A percentile compares a stretch with the other conserved stretches of the same genome.
Conservation (phyloP, 2,329 filamentous ascomycete species). For the Myrmaecium sp. region DNA sequence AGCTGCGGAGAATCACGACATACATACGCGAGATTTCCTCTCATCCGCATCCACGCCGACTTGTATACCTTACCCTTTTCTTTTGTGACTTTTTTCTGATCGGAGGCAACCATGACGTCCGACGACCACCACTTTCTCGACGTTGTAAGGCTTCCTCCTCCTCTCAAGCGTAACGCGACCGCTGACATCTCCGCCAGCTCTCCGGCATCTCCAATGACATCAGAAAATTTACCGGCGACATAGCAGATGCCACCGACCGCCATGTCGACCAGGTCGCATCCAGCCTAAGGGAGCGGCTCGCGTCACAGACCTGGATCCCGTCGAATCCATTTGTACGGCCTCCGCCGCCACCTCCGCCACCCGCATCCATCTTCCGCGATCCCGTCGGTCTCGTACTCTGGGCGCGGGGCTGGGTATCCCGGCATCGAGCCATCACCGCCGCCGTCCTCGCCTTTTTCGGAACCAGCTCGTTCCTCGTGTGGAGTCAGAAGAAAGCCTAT, state of each 20-base stretch:
- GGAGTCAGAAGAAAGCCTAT: constrained; percentile 42
- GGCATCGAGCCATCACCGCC: constrained; percentile 57
- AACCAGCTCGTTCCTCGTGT: constrained; percentile 41
- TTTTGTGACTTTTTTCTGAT: too few relatives aligned
- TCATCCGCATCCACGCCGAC: too few relatives aligned
- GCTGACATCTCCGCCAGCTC: constrained; percentile 24
- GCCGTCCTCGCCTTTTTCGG: constrained; percentile 54
- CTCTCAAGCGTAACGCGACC: not conserved
- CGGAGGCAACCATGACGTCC: constrained; percentile 58
- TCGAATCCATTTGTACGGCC: too few relatives aligned
- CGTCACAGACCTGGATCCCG: constrained; percentile 56
- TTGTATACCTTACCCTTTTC: too few relatives aligned
- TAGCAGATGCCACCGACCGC: constrained; percentile 66
- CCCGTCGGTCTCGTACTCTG: constrained; percentile 34
- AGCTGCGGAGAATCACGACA: too few relatives aligned
- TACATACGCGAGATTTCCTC: too few relatives aligned
- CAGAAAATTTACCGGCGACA: constrained; percentile 49
- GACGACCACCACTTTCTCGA: constrained; percentile 67
- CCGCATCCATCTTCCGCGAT: constrained; percentile 19
- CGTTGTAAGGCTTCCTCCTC: constrained; percentile 39
- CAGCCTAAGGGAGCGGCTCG: constrained; percentile 51
- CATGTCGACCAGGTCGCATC: constrained; percentile 63
- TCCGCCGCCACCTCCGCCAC: constrained; percentile 40
- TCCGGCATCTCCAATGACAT: constrained; percentile 47
- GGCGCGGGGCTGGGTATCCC: constrained; percentile 52